Percentiles rank a stretch among this genome's conserved stretches.
Evolutionary conservation across 2,329 filamentous ascomycete genomes (phyloP).

Genomic region (Scopulariopsis brevicaulis): DNA sequence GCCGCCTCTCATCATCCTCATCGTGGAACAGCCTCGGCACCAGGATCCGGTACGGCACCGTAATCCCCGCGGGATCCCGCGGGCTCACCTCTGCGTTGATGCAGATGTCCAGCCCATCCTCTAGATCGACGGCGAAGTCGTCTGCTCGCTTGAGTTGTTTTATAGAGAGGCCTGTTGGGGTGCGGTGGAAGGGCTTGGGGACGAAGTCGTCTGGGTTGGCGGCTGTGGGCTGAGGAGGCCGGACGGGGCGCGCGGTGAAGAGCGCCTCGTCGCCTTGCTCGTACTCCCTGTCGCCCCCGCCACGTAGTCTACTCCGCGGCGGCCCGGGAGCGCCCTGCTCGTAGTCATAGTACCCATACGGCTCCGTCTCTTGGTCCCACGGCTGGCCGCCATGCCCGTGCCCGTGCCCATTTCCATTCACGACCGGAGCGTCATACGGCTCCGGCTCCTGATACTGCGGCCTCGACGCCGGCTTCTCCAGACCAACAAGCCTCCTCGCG

Average conservation of each 20-base stretch:
- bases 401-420: background rate
- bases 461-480: background rate
- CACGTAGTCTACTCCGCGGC: conserved; percentile 19
- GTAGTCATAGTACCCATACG: conserved; percentile 5
- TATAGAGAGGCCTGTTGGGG: conserved; percentile 54
- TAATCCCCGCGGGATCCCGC: conserved; percentile 78
- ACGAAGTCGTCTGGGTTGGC: background rate
- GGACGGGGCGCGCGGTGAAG: conserved; percentile 33
- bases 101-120: conserved; percentile 75
- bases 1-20: conserved; percentile 22
- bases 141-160: conserved; percentile 47
- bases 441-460: background rate
- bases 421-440: background rate
- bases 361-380: conserved; percentile 4
- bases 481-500: conserved; percentile 12
- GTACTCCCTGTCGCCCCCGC: conserved; percentile 35
- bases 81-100: conserved; percentile 84
- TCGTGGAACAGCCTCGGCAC: conserved; percentile 66
- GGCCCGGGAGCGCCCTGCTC: conserved; percentile 13
- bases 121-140: conserved; percentile 56
- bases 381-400: conserved; percentile 9
- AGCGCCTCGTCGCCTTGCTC: conserved; percentile 44
- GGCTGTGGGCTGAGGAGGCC: conserved; percentile 6
- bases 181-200: conserved; percentile 46
- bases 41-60: conserved; percentile 74